A percentile compares a stretch with the other conserved stretches of the same genome.
Evolutionary conservation across 1,284 basidiomycete genomes (phyloP).

Genomic region (Schizophyllum amplum): DNA sequence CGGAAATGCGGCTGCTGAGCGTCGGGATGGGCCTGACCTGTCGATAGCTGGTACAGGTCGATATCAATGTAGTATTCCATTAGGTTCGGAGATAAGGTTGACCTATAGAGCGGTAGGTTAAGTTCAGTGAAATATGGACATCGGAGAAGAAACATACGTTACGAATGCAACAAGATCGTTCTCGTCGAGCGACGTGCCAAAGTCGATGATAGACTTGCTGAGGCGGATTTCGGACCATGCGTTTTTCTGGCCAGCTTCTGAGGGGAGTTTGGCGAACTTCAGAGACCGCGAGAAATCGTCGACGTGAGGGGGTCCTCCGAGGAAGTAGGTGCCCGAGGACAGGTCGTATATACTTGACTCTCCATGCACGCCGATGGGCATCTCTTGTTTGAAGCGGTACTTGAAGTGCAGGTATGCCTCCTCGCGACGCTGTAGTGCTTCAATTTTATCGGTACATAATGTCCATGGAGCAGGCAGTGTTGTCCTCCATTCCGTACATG

Average conservation of each 20-base stretch:
- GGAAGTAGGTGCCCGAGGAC: background rate
- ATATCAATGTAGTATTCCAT: background rate
- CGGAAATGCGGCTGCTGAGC: background rate
- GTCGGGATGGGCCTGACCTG: background rate
- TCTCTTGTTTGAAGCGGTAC: background rate
- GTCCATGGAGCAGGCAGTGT: background rate
- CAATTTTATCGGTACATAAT: background rate
- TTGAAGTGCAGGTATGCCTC: background rate
- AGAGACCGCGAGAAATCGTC: background rate
- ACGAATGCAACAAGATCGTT: background rate
- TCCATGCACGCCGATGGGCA: background rate
- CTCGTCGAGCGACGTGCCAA: background rate
- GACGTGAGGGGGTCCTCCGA: too few relatives aligned
- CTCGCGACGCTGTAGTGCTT: background rate
- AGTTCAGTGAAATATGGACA: background rate
- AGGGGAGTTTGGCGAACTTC: background rate
- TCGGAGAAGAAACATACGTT: background rate
- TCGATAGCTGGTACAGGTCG: background rate
- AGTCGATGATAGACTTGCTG: background rate
- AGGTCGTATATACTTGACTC: background rate
- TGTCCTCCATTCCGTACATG: background rate
- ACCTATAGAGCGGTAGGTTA: background rate
- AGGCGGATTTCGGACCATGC: background rate
- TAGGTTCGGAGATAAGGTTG: background rate
- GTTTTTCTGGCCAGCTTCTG: background rate